Base-by-base conservation (phyloP, 306 rosid genomes). In the Cicer yamashitae region DNA sequence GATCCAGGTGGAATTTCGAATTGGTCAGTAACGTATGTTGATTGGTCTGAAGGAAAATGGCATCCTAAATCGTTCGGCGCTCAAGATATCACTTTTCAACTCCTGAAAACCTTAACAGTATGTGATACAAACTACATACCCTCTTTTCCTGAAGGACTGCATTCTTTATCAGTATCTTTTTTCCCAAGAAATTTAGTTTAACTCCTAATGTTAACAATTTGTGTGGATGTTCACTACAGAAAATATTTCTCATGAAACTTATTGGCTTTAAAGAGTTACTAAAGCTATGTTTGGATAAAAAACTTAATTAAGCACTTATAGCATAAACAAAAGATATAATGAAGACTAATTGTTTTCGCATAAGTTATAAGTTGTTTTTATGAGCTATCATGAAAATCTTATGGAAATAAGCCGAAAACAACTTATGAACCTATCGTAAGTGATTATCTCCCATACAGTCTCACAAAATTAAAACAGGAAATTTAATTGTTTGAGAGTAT, bases 41-140 rank as follows among this genome's bases (percentile, higher is more conserved):
- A 94, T 84, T 94, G 99, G 99, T 94, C 99, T 6, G 96, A 91
- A 85, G 79, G 92, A 86, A 94, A 92, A 81, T 90, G 97, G 97
- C 99, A 90, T 71, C 99, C 99, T 3, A 89, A 87, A 74, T 76
- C 91, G 14, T 94, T 85, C 75, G 86, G 59, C 65, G 86, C 88
- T 82, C 82, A 62, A 37, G 96, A 91, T 86, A 67, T 92, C 70
- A 92, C 81, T 58, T 20, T 70, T 64, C 81, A 67, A 20, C 92
- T 89, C 82, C 73, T 90, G 45, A 87, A 43, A 81, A 83, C 87
- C 76, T 85, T 94, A 80, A 85, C 90, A 79, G 99, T 94, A 91
- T 52, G 88, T 91, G 3, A 83, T 10, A 38, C 15, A 41, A 53
- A 80, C 71, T 68, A 58, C 34, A 30, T 17, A 30, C 56, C 41